Evolutionary conservation across 441 rosid species (phyloP).

Genomic region (Metrosideros polymorpha): DNA sequence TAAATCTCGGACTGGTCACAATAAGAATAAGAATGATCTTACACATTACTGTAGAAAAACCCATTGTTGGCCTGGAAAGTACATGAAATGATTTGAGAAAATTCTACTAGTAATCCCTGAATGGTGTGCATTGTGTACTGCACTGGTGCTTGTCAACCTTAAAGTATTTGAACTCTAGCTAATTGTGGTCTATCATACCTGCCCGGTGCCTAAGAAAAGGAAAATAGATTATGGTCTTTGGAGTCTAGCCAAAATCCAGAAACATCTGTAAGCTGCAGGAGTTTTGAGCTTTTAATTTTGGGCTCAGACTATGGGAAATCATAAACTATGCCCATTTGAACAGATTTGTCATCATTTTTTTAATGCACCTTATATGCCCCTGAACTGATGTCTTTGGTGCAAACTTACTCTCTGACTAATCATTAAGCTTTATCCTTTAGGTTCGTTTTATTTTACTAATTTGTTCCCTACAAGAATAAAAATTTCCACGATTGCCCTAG

Average conservation of each 20-base stretch:
- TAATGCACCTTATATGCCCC: no score
- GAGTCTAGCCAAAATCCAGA: neutral
- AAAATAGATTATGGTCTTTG: neutral
- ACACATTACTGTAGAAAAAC: neutral
- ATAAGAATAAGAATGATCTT: neutral
- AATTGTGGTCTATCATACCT: neutral
- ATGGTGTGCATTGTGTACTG: neutral
- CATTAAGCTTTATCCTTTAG: no score
- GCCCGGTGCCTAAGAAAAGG: neutral
- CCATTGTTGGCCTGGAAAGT: neutral
- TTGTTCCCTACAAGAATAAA: no score
- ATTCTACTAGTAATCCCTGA: neutral
- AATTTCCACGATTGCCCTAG: no score
- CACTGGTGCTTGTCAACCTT: neutral
- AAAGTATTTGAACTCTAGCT: neutral
- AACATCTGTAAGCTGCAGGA: neutral
- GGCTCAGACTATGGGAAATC: neutral
- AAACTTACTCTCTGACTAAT: no score
- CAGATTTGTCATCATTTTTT: no score
- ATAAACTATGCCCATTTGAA: neutral
- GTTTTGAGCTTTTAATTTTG: neutral
- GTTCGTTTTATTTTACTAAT: no score
- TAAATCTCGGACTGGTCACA: neutral
- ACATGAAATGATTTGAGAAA: neutral
- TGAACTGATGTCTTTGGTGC: no score